Conservation (phyloP, 2,329 filamentous ascomycete species). For the Leptodontidium sp. region DNA sequence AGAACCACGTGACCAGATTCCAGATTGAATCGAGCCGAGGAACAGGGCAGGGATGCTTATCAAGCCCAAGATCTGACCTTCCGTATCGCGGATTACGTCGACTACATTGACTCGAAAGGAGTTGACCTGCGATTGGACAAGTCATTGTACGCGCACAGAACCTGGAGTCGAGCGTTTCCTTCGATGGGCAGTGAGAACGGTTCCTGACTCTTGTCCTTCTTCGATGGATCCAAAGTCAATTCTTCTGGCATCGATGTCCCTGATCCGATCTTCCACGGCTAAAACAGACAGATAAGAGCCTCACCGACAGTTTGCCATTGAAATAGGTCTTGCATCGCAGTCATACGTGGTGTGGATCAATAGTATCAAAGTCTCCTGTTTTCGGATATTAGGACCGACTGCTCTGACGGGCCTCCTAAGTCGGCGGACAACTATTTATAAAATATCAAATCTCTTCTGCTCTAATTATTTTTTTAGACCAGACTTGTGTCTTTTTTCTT, state of each 20-base stretch:
- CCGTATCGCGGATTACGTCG: background rate
- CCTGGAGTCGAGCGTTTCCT: background rate
- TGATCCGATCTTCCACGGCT: background rate
- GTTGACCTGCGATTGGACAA: no score
- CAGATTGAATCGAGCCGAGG: background rate
- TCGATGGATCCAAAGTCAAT: background rate
- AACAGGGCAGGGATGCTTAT: background rate
- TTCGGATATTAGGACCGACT: conserved; percentile 25
- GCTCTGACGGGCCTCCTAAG: background rate
- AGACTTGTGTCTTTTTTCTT: conserved; percentile 14
- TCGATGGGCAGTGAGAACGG: background rate
- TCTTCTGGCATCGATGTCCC: background rate
- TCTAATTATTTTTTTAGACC: background rate
- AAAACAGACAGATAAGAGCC: conserved; percentile 18
- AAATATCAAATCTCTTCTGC: background rate
- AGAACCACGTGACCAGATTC: background rate
- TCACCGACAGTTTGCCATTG: conserved; percentile 23
- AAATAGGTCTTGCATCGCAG: conserved; percentile 4
- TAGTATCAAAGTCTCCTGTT: conserved; percentile 27
- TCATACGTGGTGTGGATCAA: conserved; percentile 30
- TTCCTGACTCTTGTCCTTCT: background rate
- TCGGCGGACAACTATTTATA: background rate
- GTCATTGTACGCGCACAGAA: background rate
- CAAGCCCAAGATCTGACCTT: background rate
- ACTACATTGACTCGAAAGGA: background rate